Percentiles rank a stretch among this genome's conserved stretches.
These are phyloP conservation scores for Tetrahymena malaccensis DNA, from an alignment of 73 alveolate genomes.

Conservation along the genomic window DNA sequence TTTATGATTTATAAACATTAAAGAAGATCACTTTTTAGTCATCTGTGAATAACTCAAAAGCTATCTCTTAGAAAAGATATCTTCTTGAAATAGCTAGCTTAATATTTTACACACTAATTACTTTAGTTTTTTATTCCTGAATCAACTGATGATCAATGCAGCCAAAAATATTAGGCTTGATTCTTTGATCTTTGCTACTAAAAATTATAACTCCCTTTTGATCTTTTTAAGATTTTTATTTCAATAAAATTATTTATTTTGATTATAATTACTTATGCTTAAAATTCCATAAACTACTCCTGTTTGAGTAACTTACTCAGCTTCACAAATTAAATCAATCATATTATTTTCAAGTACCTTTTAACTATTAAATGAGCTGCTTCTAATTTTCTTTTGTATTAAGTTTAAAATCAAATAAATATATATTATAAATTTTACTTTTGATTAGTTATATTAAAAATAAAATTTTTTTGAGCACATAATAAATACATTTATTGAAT, in stretches of 20 bases:
- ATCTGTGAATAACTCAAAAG: constrained; percentile 42
- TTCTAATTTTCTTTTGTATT: background rate
- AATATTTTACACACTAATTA: background rate
- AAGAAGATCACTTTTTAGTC: constrained; percentile 29
- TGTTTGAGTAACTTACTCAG: background rate
- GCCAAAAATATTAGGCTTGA: background rate
- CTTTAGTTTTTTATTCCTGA: constrained; percentile 3
- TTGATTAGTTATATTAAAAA: no score
- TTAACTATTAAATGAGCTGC: background rate
- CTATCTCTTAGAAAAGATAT: constrained; percentile 34
- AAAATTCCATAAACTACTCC: background rate
- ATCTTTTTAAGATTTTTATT: background rate
- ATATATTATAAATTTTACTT: no score
- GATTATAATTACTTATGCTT: background rate
- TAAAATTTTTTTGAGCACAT: no score
- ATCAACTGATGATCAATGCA: background rate
- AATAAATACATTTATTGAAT: no score
- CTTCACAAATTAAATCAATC: background rate
- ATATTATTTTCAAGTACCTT: background rate
- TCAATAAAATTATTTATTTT: background rate
- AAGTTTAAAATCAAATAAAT: no score
- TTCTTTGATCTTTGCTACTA: background rate
- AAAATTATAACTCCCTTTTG: background rate
- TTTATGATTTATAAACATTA: constrained; percentile 7
- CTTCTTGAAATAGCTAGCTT: constrained; percentile 37